phyloP scores from a whole-genome alignment of 2,329 filamentous ascomycete genomes.

The Tetracladium maxilliforme region DNA sequence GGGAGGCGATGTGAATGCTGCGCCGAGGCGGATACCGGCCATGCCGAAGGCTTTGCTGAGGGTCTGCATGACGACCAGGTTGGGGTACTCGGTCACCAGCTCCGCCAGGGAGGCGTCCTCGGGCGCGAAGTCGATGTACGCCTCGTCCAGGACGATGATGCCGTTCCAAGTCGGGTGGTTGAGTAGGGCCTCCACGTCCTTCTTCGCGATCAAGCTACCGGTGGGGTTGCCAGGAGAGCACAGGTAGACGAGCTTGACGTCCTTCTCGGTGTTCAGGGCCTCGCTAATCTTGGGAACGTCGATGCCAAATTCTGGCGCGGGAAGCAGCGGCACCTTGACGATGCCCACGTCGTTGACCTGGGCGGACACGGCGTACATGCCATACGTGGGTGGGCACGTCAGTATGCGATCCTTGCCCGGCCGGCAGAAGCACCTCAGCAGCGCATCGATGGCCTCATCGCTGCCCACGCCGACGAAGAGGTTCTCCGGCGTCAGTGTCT shows the following conservation, averaged over 20 bases:
- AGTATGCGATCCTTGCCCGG: conserved; percentile 83
- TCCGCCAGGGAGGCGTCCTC: conserved; percentile 71
- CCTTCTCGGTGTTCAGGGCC: conserved; percentile 40
- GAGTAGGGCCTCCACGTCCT: conserved; percentile 58
- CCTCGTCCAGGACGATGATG: conserved; percentile 84
- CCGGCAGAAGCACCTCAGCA: conserved; percentile 84
- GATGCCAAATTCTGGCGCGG: conserved; percentile 57
- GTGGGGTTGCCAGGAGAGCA: conserved; percentile 96
- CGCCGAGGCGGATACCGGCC: conserved; percentile 82
- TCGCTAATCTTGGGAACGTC: conserved; percentile 55
- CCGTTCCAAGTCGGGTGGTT: conserved; percentile 91
- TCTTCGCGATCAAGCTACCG: conserved; percentile 61
- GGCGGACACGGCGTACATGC: conserved; percentile 93
- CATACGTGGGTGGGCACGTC: conserved; percentile 91
- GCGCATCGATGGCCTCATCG: conserved; percentile 91
- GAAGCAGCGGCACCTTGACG: conserved; percentile 70
- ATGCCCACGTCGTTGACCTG: conserved; percentile 85
- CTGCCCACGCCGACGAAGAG: conserved; percentile 92
- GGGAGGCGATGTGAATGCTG: conserved; percentile 61
- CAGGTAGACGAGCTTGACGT: conserved; percentile 82
- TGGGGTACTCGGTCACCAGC: conserved; percentile 85
- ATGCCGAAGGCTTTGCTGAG: conserved; percentile 96
- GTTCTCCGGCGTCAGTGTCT: conserved; percentile 62
- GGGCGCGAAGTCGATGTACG: conserved; percentile 87
- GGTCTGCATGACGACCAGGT: conserved; percentile 95